Conservation (phyloP, 257 asterid species). For the Nicotiana tomentosiformis region DNA sequence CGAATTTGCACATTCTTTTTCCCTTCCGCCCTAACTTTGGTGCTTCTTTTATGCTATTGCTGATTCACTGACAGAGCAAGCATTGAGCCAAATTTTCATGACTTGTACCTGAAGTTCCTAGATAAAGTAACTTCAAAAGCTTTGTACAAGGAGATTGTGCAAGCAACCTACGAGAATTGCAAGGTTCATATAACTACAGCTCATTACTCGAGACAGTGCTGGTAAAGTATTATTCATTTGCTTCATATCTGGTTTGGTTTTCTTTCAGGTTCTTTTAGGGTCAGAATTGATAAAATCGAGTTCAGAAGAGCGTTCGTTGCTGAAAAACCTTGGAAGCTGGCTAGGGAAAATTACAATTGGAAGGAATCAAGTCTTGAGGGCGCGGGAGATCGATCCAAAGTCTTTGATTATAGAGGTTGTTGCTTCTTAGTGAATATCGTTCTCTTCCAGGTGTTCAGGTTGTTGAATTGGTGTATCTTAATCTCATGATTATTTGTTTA, state of each 20-base stretch:
- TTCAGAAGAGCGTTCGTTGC: constrained; percentile 91
- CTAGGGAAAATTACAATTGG: constrained; percentile 98
- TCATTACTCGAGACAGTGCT: neutral
- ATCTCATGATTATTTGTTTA: neutral
- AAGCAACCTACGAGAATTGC: constrained; percentile 97
- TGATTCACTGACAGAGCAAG: constrained; percentile 64
- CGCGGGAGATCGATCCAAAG: constrained; percentile 89
- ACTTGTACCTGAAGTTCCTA: constrained; percentile 88
- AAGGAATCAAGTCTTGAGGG: constrained; percentile 85
- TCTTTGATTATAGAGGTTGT: constrained; percentile 75
- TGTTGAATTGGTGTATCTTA: constrained; percentile 2
- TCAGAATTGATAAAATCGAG: constrained; percentile 96
- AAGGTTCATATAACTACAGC: constrained; percentile 44
- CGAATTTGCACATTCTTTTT: neutral
- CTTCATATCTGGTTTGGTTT: constrained; percentile 10
- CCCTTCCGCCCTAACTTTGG: neutral
- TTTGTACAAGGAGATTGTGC: constrained; percentile 65
- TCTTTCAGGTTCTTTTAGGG: constrained; percentile 82
- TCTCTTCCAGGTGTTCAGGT: neutral
- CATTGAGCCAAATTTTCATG: constrained; percentile 95
- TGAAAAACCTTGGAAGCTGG: constrained; percentile 98
- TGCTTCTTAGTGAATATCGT: neutral
- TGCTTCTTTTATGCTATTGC: neutral
- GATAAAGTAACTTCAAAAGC: constrained; percentile 80
- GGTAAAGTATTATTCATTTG: constrained; percentile 1